Evolutionary conservation across 331 rosid species (phyloP).

Genomic region (Prunus yedoensis): DNA sequence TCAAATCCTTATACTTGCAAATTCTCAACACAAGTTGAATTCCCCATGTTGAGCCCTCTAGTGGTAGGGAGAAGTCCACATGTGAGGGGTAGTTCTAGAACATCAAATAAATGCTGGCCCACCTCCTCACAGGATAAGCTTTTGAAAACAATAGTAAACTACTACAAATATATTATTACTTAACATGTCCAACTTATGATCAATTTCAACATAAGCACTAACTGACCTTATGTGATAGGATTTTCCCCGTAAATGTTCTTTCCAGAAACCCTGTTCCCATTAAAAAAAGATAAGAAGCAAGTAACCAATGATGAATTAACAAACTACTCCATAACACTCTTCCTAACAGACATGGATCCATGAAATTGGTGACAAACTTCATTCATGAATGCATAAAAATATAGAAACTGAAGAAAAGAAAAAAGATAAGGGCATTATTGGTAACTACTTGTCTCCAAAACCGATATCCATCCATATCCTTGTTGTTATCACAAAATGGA

Average conservation of each 20-base stretch:
- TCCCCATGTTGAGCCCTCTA: neutral
- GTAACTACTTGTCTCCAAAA: conserved; percentile 94
- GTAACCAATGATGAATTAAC: conserved; percentile 1
- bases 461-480: conserved; percentile 98
- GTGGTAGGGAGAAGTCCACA: neutral
- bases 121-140: neutral
- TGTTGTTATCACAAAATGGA: conserved; percentile 96
- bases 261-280: conserved; percentile 87
- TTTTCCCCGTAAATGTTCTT: conserved; percentile 89
- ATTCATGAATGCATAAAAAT: neutral
- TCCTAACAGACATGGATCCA: neutral
- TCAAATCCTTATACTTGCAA: neutral
- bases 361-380: neutral
- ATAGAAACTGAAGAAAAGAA: conserved; percentile 9
- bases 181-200: neutral
- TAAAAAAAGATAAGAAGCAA: conserved; percentile 18
- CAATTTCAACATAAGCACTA: conserved; percentile 16
- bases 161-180: neutral
- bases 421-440: conserved; percentile 11
- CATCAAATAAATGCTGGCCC: neutral
- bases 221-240: conserved; percentile 90
- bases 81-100: neutral
- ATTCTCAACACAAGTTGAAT: neutral
- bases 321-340: neutral
- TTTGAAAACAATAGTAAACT: neutral